Conservation (phyloP, 139 green algal species). For the Chlorella sp. region DNA sequence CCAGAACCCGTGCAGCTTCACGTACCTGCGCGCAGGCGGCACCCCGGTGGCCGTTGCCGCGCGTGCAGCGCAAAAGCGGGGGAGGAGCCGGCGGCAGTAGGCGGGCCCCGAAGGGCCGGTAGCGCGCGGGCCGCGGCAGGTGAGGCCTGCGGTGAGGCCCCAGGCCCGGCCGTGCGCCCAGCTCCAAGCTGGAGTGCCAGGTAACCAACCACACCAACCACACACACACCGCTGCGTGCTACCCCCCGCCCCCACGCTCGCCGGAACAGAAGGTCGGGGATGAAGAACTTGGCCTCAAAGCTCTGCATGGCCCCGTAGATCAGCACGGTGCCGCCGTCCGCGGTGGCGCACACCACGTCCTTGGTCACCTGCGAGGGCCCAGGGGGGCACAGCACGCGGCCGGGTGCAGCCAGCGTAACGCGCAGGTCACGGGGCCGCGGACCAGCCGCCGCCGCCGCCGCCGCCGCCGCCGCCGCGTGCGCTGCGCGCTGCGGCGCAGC, state of each 20-base stretch:
- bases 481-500: too few relatives aligned
- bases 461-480: too few relatives aligned
- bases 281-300: slow-evolving; percentile 2
- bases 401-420: too few relatives aligned
- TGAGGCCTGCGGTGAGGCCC: background rate
- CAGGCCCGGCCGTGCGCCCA: background rate
- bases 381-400: too few relatives aligned
- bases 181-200: background rate
- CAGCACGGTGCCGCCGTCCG: slow-evolving; percentile 7
- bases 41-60: too few relatives aligned
- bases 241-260: background rate
- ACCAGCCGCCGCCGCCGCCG: too few relatives aligned
- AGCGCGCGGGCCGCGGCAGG: background rate
- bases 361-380: background rate
- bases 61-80: background rate
- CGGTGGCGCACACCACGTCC: background rate
- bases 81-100: background rate
- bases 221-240: background rate
- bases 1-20: slow-evolving; percentile 42
- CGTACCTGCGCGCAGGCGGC: slow-evolving; percentile 14
- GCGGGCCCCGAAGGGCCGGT: background rate
- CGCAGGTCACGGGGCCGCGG: too few relatives aligned
- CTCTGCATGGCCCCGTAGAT: slow-evolving; percentile 38
- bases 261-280: slow-evolving; percentile 36
- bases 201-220: background rate